Conservation (phyloP, 805 yeast species). For the Kodamaea lidongshanica region DNA sequence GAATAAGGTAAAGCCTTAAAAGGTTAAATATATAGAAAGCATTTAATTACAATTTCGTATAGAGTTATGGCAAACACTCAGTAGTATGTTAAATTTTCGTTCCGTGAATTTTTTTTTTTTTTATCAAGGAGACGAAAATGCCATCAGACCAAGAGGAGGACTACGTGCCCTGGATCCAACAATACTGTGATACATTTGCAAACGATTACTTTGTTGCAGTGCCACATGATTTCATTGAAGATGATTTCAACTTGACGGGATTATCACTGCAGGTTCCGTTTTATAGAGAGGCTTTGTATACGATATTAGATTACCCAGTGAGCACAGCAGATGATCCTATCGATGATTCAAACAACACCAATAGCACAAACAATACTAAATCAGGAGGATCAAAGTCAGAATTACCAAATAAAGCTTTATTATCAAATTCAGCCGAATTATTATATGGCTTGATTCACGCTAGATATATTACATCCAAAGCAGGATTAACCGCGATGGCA, state of each 20-base stretch:
- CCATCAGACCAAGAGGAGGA: slow-evolving; percentile 46
- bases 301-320: slow-evolving; percentile 78
- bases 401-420: slow-evolving; percentile 62
- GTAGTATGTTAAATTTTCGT: no score
- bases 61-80: no score
- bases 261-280: slow-evolving; percentile 78
- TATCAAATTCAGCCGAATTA: slow-evolving; percentile 87
- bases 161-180: slow-evolving; percentile 74
- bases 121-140: no score
- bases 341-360: slow-evolving; percentile 8
- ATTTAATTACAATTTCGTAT: no score
- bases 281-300: slow-evolving; percentile 85
- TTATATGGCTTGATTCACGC: slow-evolving; percentile 94
- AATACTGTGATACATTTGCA: slow-evolving; percentile 71
- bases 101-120: no score
- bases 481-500: slow-evolving; percentile 88
- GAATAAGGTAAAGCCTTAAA: no score
- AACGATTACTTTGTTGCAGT: slow-evolving; percentile 92
- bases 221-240: slow-evolving; percentile 87
- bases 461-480: slow-evolving; percentile 79
- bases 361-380: slow-evolving; percentile 9
- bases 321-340: slow-evolving; percentile 36
- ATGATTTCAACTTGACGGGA: slow-evolving; percentile 93
- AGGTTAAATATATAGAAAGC: no score
- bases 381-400: slow-evolving; percentile 30